These are phyloP conservation scores for Dendrobium huoshanense DNA, from an alignment of 106 monocot species.

Conservation along the genomic window DNA sequence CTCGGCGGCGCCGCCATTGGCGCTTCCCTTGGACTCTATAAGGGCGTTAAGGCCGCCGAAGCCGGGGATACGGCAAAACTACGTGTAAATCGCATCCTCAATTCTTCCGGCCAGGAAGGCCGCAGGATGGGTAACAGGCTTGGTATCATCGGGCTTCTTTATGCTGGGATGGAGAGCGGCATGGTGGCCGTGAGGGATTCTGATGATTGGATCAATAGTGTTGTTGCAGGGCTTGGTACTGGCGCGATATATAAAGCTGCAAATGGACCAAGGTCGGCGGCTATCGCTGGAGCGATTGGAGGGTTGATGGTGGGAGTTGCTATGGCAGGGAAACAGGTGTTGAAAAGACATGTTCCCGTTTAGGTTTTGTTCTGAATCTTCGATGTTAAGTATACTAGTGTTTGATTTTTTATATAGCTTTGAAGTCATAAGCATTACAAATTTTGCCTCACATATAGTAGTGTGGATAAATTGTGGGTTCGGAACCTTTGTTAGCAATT, in stretches of 20 bases:
- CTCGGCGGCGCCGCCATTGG: conserved; percentile 47
- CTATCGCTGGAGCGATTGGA: conserved; percentile 59
- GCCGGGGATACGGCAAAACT: conserved; percentile 53
- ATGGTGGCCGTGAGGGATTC: conserved; percentile 32
- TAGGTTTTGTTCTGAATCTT: conserved; percentile 14
- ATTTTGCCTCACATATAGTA: not conserved
- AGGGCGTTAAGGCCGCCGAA: conserved; percentile 40
- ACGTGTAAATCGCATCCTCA: conserved; percentile 52
- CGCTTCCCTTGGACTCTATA: conserved; percentile 38
- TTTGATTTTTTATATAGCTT: not conserved
- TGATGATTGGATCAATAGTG: conserved; percentile 69
- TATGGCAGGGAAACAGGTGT: conserved; percentile 51
- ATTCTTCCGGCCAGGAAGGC: conserved; percentile 50
- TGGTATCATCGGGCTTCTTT: conserved; percentile 64
- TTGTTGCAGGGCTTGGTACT: conserved; percentile 53
- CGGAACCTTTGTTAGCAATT: not conserved
- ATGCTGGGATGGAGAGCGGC: conserved; percentile 66
- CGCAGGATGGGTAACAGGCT: conserved; percentile 48
- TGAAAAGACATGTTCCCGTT: conserved; percentile 74
- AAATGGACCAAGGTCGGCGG: conserved; percentile 51
- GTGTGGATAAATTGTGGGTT: not conserved
- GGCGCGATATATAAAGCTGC: conserved; percentile 45
- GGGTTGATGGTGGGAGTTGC: conserved; percentile 68
- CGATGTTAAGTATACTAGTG: not conserved
- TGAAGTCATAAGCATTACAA: not conserved